Base-by-base conservation (phyloP, 257 asterid genomes). In the Salvia splendens region DNA sequence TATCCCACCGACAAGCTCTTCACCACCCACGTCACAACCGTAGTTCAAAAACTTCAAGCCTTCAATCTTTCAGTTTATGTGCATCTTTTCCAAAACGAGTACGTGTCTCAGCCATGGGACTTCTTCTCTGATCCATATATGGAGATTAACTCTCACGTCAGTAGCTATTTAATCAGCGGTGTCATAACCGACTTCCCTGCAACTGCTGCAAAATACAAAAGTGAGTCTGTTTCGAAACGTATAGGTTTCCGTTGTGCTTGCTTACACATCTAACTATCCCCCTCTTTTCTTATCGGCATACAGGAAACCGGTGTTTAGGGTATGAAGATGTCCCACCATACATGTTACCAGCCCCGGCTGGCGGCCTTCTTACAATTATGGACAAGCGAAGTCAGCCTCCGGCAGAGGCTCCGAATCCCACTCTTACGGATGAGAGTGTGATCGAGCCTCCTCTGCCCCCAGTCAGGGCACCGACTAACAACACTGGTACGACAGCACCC, bases 21-120 rank as follows among this genome's bases (percentile, higher is more conserved):
- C 68, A 11, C 78, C 74, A 73, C 47, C 51, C 73, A 73, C 11
- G 52, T 12, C 69, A 86, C 97, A 47, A 11, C 59, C 3, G 58
- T 90, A 14, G 90, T 83, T 48, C 63, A 68, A 15, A 90, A 80
- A 79, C 76, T 87, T 47, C 81, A 76, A 68, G 76, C 80, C 15
- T 61, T 70, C 65, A 69, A 75, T 51, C 80, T 90, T 12, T 33
- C 78, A 1, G 95, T 81, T 15, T 87, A 90, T 49, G 95, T 90
- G 50, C 81, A 60, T 57, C 14, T 65, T 15, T 86, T 90, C 76
- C 73, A 47, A 33, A 90, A 90, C 63, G 95, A 90, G 86, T 90
- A 77, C 71, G 57, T 77, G 3, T 84, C 97, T 72, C 95, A 90
- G 72, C 69, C 97, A 45, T 90, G 87, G 89, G 97, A 90, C 80